These are phyloP conservation scores for Mycothermus thermophilus DNA, from an alignment of 495 filamentous ascomycete species.

Conservation along the genomic window DNA sequence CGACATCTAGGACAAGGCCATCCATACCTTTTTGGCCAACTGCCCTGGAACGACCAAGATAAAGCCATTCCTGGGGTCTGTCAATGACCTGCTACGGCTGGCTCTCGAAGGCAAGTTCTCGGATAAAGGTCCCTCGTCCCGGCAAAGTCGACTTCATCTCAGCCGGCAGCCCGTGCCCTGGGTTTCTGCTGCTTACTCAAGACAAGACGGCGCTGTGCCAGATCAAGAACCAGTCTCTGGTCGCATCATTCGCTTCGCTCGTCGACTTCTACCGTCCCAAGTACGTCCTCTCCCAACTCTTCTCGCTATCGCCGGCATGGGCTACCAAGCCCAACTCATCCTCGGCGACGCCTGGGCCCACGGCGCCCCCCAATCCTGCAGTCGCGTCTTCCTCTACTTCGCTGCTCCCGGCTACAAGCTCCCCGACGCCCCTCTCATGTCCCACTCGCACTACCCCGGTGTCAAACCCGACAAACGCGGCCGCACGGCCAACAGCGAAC, in stretches of 20 bases:
- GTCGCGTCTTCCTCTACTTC: constrained; percentile 50
- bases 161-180: constrained; percentile 61
- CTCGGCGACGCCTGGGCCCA: constrained; percentile 54
- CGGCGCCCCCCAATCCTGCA: constrained; percentile 47
- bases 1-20: constrained; percentile 46
- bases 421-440: constrained; percentile 38
- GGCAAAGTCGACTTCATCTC: constrained; percentile 55
- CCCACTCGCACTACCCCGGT: constrained; percentile 43
- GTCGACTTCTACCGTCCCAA: constrained; percentile 60
- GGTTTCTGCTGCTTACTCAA: constrained; percentile 48
- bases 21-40: constrained; percentile 59
- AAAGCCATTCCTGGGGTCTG: constrained; percentile 49
- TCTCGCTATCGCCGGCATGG: constrained; percentile 55
- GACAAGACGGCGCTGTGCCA: constrained; percentile 31
- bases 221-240: constrained; percentile 52
- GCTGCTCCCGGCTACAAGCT: constrained; percentile 46
- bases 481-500: constrained; percentile 42
- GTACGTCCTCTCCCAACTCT: constrained; percentile 54
- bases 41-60: constrained; percentile 11
- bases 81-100: constrained; percentile 48
- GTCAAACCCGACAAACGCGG: constrained; percentile 32
- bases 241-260: constrained; percentile 58
- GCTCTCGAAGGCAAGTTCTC: constrained; percentile 38
- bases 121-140: constrained; percentile 33
- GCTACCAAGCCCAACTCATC: constrained; percentile 54